Evolutionary conservation across 176 grass and related monocot genomes (phyloP).

Genomic region (Triticum timopheevii): DNA sequence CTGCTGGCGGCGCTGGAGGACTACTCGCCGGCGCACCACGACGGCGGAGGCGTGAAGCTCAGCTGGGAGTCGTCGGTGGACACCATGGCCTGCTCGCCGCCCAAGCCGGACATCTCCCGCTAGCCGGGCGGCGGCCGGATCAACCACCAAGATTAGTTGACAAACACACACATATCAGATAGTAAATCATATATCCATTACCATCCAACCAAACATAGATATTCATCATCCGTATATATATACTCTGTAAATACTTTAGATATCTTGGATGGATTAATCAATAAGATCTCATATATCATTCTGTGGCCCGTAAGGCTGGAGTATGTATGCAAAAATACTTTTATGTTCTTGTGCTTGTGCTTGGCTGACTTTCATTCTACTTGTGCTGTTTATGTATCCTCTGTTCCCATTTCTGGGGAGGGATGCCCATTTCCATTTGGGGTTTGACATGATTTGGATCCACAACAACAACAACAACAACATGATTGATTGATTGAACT

Average conservation of each 20-base stretch:
- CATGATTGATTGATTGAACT: not conserved
- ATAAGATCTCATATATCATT: no score
- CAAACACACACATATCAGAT: not conserved
- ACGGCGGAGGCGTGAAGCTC: not conserved
- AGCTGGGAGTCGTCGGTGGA: not conserved
- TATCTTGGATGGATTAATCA: no score
- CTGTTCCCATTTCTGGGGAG: not conserved
- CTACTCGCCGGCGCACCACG: not conserved
- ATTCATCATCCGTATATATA: no score
- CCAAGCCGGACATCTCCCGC: not conserved
- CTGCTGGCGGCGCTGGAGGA: slow-evolving; percentile 23
- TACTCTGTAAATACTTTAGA: no score
- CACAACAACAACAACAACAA: not conserved
- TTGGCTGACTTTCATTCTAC: not conserved
- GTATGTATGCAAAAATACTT: not conserved
- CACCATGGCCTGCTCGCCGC: not conserved
- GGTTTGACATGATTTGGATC: not conserved
- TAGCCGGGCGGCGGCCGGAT: not conserved
- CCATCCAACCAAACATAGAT: not conserved
- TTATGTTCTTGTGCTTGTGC: no score
- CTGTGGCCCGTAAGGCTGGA: no score
- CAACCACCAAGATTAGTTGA: not conserved
- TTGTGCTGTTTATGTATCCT: not conserved
- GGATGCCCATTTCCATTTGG: not conserved
- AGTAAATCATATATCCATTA: not conserved